Evolutionary conservation across 805 yeast species (phyloP), one percentile per base, ranked within the genome.

Genomic region (Metschnikowia cubensis): DNA sequence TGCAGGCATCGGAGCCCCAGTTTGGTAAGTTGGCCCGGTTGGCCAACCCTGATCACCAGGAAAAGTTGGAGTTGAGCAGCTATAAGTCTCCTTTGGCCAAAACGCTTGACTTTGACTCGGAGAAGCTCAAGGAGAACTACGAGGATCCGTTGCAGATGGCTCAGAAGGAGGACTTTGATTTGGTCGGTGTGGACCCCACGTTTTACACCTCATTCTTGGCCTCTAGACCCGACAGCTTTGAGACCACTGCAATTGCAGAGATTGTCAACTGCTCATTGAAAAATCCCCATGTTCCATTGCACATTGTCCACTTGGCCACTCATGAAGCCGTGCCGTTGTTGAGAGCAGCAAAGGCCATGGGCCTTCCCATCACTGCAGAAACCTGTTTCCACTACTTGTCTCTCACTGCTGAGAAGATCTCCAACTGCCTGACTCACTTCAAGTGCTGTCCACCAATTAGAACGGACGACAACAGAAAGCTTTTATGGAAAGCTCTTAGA

Each of bases 391-490:
- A 91, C 65, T 91, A 91, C 66, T 73, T 91, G 47, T 79, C 92
- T 2, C 74, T 91, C 40, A 75, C 78, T 3, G 87, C 96, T 3
- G 97, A 91, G 62, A 74, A 75, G 21, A 89, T 91, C 48, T 84
- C 89, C 17, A 79, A 83, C 59, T 81, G 88, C 47, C 82, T 85
- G 13, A 91, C 97, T 4, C 88, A 85, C 61, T 89, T 79, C 77
- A 91, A 91, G 68, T 92, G 97, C 64, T 92, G 97, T 66, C 98
- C 98, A 1, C 98, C 98, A 2, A 91, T 91, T 57, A 75, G 98
- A 53, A 73, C 86, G 1, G 83, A 85, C 54, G 75, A 76, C 40
- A 92, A 92, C 66, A 77, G 94, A 57, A 67, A 75, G 39, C 74
- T 78, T 35, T 76, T 91, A 42, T 92, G 97, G 97, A 69, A 77